phyloP scores from a whole-genome alignment of 768 basidiomycete genomes.

The Rickenella mellea region DNA sequence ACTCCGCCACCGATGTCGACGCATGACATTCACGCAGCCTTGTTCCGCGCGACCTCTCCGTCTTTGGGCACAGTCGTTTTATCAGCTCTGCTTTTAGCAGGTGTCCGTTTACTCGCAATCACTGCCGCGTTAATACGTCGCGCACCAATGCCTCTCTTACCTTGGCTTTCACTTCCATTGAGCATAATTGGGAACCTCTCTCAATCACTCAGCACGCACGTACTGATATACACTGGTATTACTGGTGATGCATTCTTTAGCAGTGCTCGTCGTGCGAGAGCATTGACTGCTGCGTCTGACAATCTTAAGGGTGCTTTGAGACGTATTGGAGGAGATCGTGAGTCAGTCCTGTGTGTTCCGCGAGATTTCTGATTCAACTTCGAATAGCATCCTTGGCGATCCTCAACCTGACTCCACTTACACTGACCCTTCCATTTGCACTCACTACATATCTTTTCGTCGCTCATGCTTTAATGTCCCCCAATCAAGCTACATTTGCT shows the following conservation, averaged over 20 bases:
- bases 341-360: constrained; percentile 13
- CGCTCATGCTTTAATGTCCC: constrained; percentile 67
- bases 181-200: constrained; percentile 32
- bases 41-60: constrained; percentile 71
- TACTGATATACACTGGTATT: constrained; percentile 64
- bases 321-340: constrained; percentile 48
- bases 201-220: constrained; percentile 53
- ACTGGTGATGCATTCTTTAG: constrained; percentile 65
- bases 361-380: not conserved
- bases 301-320: constrained; percentile 21
- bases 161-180: constrained; percentile 16
- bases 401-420: constrained; percentile 68
- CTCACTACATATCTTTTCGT: constrained; percentile 81
- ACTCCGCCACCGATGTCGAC: constrained; percentile 45
- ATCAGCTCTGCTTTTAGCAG: constrained; percentile 66
- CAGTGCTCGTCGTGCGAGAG: constrained; percentile 45
- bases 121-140: constrained; percentile 41
- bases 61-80: constrained; percentile 75
- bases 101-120: constrained; percentile 50
- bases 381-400: constrained; percentile 52
- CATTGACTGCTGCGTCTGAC: constrained; percentile 48
- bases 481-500: constrained; percentile 64
- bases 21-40: constrained; percentile 66
- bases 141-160: constrained; percentile 42
- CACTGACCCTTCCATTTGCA: constrained; percentile 74